Evolutionary conservation across 371 early-diverging fungal species (phyloP), one percentile per base, ranked within the genome.

Genomic region (Mucor ambiguus): DNA sequence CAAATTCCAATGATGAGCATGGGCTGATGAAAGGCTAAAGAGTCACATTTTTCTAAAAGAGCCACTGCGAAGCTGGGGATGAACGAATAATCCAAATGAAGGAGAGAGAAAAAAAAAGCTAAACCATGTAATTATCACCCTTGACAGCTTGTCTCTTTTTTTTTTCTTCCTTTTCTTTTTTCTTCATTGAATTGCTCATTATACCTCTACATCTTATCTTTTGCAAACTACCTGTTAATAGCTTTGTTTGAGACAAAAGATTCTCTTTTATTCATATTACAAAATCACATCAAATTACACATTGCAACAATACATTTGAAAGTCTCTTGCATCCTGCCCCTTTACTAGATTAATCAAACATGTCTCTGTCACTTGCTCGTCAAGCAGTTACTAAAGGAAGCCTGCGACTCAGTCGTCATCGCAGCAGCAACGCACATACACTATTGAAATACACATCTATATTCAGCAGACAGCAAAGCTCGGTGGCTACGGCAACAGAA

Each of bases 281-380:
- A 10, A 10, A 30, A 44, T 28, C 48, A 22, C 24, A 49, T 33
- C 10, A 33, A 52, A 52, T 12, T 22, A 49, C 52, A 52, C 26
- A 52, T 52, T 52, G 52, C 37, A 52, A 24, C 26, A 52, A 3
- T 14, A 52, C 52, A 52, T 4, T 26, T 49, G 49, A 49, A 49
- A 26, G 9, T 3, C 26, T 24, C 26, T 28, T 26, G 11, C 6
- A 52, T 28, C 52, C 33, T 28, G 24, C 16, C 38, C 26, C 11
- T 52, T 62, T 62, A 20, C 22, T 37, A 24, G 24, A 38, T 38
- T 59, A 32, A 33, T 26, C 29, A n/a, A 54, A 33, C 30, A 67
- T 67, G 67, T 67, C 67, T 10, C 56, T 67, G 57, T 57, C 67
- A 43, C 46, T 67, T 37, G 67, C 46, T 46, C 41, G 58, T 29